Percentiles rank a stretch among this genome's conserved stretches.
Evolutionary conservation across 2,329 filamentous ascomycete species (phyloP).

Genomic region (Pezicula rhizophila): DNA sequence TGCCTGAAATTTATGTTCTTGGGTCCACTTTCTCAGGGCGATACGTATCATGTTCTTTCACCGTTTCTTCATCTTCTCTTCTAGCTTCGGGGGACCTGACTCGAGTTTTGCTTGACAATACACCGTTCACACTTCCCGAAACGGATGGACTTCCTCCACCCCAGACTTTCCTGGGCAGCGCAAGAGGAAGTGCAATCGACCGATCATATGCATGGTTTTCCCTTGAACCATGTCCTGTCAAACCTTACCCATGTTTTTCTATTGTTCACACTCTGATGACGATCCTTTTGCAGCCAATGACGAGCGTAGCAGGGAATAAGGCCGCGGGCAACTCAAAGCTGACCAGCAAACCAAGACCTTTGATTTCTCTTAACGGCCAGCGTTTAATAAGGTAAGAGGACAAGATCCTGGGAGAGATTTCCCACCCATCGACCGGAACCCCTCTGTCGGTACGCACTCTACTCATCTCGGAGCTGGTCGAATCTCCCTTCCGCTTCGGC

Average conservation of each 20-base stretch:
- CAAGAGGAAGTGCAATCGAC: background rate
- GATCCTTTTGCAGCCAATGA: background rate
- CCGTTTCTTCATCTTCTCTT: background rate
- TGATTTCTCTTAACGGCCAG: no score
- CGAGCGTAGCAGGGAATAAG: background rate
- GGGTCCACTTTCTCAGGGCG: no score
- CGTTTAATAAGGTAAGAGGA: background rate
- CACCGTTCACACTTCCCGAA: background rate
- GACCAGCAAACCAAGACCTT: no score
- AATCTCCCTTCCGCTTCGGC: constrained; percentile 1
- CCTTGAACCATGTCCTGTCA: constrained; percentile 1
- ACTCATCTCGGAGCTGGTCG: background rate
- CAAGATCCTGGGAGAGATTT: constrained; percentile 3
- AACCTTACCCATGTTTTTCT: background rate
- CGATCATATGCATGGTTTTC: background rate
- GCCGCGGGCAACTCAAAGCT: background rate
- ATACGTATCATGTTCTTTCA: no score
- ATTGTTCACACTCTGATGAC: background rate
- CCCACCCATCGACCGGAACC: background rate
- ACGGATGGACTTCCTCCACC: background rate
- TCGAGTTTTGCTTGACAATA: background rate
- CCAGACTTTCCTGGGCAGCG: background rate
- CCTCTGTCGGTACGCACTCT: background rate
- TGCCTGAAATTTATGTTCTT: no score
- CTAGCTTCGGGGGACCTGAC: background rate